phyloP scores from a whole-genome alignment of 345 rosid species.

The Trapa incisa region DNA sequence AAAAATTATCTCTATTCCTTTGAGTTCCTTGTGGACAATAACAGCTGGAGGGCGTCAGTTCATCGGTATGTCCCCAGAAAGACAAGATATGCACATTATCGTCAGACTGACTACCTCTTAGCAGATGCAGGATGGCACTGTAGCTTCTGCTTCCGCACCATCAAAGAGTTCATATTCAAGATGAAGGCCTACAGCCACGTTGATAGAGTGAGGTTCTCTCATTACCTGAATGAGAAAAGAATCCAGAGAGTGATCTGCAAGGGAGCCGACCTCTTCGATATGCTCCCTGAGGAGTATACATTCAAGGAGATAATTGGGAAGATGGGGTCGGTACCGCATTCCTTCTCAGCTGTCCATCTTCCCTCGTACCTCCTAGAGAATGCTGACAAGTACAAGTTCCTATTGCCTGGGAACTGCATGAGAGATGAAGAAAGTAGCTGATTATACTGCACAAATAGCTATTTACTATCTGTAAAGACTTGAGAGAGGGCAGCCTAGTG shows the following conservation, averaged over 20 bases:
- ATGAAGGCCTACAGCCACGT: slow-evolving; percentile 58
- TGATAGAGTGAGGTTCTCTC: slow-evolving; percentile 51
- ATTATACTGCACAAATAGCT: not conserved
- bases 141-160: slow-evolving; percentile 48
- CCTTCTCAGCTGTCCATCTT: slow-evolving; percentile 56
- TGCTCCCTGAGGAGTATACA: slow-evolving; percentile 62
- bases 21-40: slow-evolving; percentile 59
- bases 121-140: slow-evolving; percentile 68
- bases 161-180: slow-evolving; percentile 50
- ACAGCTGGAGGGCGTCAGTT: slow-evolving; percentile 86
- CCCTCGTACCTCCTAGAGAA: slow-evolving; percentile 46
- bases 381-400: slow-evolving; percentile 41
- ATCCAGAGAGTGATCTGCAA: slow-evolving; percentile 49
- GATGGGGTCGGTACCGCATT: slow-evolving; percentile 59
- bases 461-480: not conserved
- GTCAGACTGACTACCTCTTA: slow-evolving; percentile 40
- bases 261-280: slow-evolving; percentile 51
- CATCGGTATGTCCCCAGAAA: slow-evolving; percentile 44
- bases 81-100: slow-evolving; percentile 47
- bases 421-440: slow-evolving; percentile 51
- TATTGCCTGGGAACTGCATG: slow-evolving; percentile 45
- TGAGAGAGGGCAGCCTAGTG: slow-evolving; percentile 2
- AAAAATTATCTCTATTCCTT: slow-evolving; percentile 75
- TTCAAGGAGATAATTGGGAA: slow-evolving; percentile 51
- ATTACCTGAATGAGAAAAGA: slow-evolving; percentile 38